Evolutionary conservation across 495 filamentous ascomycete species (phyloP), one percentile per base, ranked within the genome.

Genomic region (Rusavskia elegans): DNA sequence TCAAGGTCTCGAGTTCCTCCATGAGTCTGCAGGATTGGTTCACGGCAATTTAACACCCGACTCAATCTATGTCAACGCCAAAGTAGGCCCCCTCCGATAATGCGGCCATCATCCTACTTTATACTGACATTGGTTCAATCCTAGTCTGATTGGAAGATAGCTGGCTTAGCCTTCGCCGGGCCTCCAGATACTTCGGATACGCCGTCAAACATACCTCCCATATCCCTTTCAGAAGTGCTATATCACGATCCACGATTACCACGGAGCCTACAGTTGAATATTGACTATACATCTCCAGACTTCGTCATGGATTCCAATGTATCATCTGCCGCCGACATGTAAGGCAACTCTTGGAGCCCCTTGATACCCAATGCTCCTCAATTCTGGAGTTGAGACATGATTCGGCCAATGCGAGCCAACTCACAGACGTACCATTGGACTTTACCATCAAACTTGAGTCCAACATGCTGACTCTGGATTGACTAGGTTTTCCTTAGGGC

Each of bases 71-170:
- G 75, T 98, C 60, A 98, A 98, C 69, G 80, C 84, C 16, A 98
- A 98, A 77, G 83, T 77, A 65, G 38, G 78, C 35, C n/a, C 32
- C 13, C 13, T 48, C 9, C n/a, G 25, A 20, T 48, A 35, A 16
- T 1, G 6, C 1, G 10, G n/a, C n/a, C 11, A 29, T 9, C 5
- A 48, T 17, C 5, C 16, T 16, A 32, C 30, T 27, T 32, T 9
- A 54, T 38, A 14, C 57, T 64, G 48, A 64, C 54, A 57, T 21
- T 53, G 48, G 8, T 36, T 50, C 25, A 29, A 48, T 50, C n/a
- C 45, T 54, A 87, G 81, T 94, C 89, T 7, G 92, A 98, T 66
- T 98, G 92, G 92, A 98, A 98, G 63, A 85, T 98, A 48, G 88
- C 87, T 50, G 90, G 89, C 32, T 72, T 98, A 42, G 78, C 82